Evolutionary conservation across 306 rosid species (phyloP).

Genomic region (Acmispon strigosus): DNA sequence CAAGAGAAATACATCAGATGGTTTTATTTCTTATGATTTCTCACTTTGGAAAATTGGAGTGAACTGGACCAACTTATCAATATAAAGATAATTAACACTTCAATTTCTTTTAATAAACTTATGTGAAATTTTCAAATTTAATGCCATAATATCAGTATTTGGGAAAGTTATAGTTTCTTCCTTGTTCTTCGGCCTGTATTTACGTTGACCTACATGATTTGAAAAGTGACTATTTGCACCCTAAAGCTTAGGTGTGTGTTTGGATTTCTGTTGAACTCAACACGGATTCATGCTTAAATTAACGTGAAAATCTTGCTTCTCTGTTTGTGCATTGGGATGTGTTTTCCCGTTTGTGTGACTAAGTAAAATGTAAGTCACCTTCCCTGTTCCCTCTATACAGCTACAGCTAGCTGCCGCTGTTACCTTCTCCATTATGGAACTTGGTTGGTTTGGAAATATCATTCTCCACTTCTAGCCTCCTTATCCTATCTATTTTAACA

Average conservation of each 20-base stretch:
- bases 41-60: not conserved
- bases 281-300: no score
- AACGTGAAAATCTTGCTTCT: no score
- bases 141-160: not conserved
- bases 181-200: not conserved
- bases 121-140: not conserved
- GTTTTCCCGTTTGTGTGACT: no score
- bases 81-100: not conserved
- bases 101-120: not conserved
- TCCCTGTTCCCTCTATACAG: not conserved
- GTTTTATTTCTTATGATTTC: not conserved
- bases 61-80: not conserved
- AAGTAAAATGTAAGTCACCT: not conserved
- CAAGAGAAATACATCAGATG: not conserved
- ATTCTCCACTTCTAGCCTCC: not conserved
- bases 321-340: no score
- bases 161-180: not conserved
- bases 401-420: not conserved
- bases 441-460: not conserved
- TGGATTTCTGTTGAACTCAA: no score
- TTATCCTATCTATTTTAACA: not conserved
- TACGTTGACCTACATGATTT: not conserved
- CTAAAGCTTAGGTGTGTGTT: no score
- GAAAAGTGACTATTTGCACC: not conserved
- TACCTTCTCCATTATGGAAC: not conserved